Evolutionary conservation across 169 alveolate species (phyloP), one percentile per base, ranked within the genome.

Genomic region (Plasmodium falciparum): DNA sequence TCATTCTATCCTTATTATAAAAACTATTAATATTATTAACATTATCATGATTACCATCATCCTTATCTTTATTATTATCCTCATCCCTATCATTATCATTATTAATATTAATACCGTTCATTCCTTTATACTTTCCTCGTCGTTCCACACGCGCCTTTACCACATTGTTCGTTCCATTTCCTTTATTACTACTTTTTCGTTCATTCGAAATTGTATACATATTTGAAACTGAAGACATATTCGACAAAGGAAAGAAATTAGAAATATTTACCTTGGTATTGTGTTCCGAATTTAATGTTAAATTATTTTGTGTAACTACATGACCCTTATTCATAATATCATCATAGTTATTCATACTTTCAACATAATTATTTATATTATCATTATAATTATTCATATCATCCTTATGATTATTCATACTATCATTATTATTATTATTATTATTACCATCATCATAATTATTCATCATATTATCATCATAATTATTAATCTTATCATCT

Each of bases 191-290:
- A 5, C 54, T 17, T 22, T 69, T 69, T 13, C 59, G 72, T 33
- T 83, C 76, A 2, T 69, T 69, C 9, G 90, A 69, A 47, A 50
- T 66, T 24, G 73, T 17, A 58, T 65, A 63, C 26, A 49, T 59
- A 47, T 59, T 43, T 54, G 50, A 56, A 56, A 17, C 2, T 0
- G 39, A 26, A 2, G 39, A 63, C 15, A 49, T 59, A 47, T 59
- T 43, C 20, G 50, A 56, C 12, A 17, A 15, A 56, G 47, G 47
- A 7, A 39, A 39, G 20, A 13, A n/a, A 54, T 11, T 12, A 26
- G 54, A 33, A 29, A 22, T n/a, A 62, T 70, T 65, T 47, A 52
- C 52, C 61, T 39, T 50, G 8, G 66, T 11, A 24, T 13, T 66
- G 8, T 26, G 61, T 11, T 22, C 3, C 7, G 72, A 66, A 45